Base-by-base conservation (phyloP, 1,139 yeast species). In the Kluyveromyces sp. region DNA sequence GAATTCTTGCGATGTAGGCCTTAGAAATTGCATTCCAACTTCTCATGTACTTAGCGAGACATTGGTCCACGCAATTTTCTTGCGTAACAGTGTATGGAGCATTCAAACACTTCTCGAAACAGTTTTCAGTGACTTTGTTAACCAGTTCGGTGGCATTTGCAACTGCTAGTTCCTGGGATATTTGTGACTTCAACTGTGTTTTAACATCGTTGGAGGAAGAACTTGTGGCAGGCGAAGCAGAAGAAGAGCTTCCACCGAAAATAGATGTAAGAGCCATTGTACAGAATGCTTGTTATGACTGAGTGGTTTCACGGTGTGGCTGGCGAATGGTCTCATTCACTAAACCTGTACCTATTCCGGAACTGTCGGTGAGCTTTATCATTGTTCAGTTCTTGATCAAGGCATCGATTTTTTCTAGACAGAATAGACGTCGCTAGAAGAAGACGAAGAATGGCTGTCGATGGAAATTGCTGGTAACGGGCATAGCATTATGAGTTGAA, bases 131-230 rank as follows among this genome's bases (percentile, higher is more conserved):
- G 62, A 86, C 76, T 58, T 85, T 83, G 66, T 81, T 82, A 37
- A 88, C 94, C 47, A 88, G 70, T 58, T 86, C 92, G 3, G 94
- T 81, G 33, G 95, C 96, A 65, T 87, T 86, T 19, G 88, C 92
- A 26, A 87, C 78, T 1, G 95, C 96, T 49, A 88, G 70, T 60
- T 88, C 96, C 60, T 81, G 87, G 34, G 81, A 70, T 49, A 88
- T 80, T 60, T 83, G 88, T 31, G 73, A 71, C 62, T 85, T 84
- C 47, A 87, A 69, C 58, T 81, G 78, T 38, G 73, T 73, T 59
- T 81, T 81, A 43, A 74, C 53, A 46, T 70, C 64, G 22, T 60
- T 60, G 16, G 59, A 57, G 13, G 59, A 48, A 22, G 56, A 31
- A 15, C 53, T 44, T 6, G 60, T 46, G 4, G 69, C 55, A 19